Percentiles rank a stretch among this genome's conserved stretches.
These are phyloP conservation scores for Stachybotrys chartarum DNA, from an alignment of 2,329 filamentous ascomycete species.

Conservation along the genomic window DNA sequence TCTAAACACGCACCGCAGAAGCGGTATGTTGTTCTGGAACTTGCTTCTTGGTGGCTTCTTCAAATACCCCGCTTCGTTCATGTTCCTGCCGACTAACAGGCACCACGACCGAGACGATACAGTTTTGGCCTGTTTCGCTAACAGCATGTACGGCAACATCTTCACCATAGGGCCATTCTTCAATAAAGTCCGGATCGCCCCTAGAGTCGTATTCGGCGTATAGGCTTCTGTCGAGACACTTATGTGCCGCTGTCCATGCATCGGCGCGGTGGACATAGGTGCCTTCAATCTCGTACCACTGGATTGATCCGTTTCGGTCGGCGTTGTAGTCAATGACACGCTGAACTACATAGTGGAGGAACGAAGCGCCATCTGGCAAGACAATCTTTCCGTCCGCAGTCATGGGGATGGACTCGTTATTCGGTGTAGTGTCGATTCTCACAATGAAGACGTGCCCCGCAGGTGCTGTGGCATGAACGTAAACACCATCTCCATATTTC, in stretches of 20 bases:
- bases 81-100: not conserved
- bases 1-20: not conserved
- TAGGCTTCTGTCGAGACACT: conserved; percentile 18
- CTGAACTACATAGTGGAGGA: conserved; percentile 34
- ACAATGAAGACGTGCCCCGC: conserved; percentile 29
- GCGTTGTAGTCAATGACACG: conserved; percentile 32
- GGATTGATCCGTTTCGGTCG: conserved; percentile 24
- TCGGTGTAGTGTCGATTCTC: conserved; percentile 27
- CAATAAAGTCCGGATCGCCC: conserved; percentile 12
- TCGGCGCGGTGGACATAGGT: conserved; percentile 23
- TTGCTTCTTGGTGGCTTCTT: not conserved
- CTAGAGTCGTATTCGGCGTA: conserved; percentile 28
- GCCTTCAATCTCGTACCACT: conserved; percentile 31
- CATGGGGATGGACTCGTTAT: conserved; percentile 20
- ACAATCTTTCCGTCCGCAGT: conserved; percentile 9
- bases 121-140: conserved; percentile 21
- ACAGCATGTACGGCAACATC: conserved; percentile 36
- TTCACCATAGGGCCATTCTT: conserved; percentile 36
- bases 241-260: conserved; percentile 25
- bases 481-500: conserved; percentile 28
- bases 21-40: not conserved
- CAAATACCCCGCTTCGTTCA: not conserved
- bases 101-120: not conserved
- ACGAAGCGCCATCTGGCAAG: conserved; percentile 15
- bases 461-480: conserved; percentile 27